Conservation (phyloP, 2,329 filamentous ascomycete genomes). For the Epichloe bromicola region DNA sequence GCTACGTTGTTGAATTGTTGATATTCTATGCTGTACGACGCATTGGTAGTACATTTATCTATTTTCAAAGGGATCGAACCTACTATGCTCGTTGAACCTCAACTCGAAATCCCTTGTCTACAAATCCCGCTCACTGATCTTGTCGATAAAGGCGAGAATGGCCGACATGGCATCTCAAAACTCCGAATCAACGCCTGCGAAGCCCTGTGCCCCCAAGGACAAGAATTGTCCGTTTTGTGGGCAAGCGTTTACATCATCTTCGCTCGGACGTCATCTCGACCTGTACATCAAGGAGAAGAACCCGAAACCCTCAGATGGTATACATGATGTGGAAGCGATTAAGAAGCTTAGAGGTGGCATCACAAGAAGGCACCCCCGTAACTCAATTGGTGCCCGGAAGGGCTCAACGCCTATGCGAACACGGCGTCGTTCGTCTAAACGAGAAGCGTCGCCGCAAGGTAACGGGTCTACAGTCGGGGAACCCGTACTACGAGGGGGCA, state of each 20-base stretch:
- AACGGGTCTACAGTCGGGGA: constrained; percentile 24
- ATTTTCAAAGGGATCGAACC: neutral
- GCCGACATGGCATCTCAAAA: constrained; percentile 19
- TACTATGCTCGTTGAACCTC: constrained; percentile 5
- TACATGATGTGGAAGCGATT: constrained; percentile 86
- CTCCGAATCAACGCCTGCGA: constrained; percentile 27
- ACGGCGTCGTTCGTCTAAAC: constrained; percentile 28
- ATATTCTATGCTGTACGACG: constrained; percentile 1
- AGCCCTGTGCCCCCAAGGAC: constrained; percentile 54
- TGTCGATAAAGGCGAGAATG: constrained; percentile 12
- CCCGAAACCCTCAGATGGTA: constrained; percentile 70
- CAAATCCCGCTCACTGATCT: neutral
- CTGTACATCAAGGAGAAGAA: constrained; percentile 91
- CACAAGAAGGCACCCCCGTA: constrained; percentile 66
- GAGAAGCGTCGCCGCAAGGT: constrained; percentile 27
- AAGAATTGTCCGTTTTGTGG: constrained; percentile 79
- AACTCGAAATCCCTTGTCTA: neutral
- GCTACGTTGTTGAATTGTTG: neutral
- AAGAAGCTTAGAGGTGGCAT: constrained; percentile 70
- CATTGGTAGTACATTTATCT: neutral
- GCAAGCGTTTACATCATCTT: constrained; percentile 86
- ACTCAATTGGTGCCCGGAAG: constrained; percentile 44
- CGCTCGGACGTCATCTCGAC: constrained; percentile 83
- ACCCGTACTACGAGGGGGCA: constrained; percentile 27
- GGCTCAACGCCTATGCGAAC: constrained; percentile 45